Evolutionary conservation across 2,329 filamentous ascomycete species (phyloP).

Genomic region (Pseudocercospora macadamiae): DNA sequence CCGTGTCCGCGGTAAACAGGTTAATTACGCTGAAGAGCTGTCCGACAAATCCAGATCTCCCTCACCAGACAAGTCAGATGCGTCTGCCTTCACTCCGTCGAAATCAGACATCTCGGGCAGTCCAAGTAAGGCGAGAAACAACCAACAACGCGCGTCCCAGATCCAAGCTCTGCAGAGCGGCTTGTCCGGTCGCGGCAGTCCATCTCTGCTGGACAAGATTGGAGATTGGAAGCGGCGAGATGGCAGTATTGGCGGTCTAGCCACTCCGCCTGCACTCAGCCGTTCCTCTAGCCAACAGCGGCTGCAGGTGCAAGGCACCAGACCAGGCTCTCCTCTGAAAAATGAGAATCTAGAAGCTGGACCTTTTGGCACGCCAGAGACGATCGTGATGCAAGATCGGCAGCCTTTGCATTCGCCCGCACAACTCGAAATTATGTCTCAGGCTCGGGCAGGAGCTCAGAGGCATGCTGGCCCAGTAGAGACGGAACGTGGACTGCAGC

Average conservation of each 20-base stretch:
- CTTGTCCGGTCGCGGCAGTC: background rate
- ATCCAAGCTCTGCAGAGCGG: background rate
- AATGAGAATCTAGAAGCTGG: background rate
- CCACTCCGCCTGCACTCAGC: background rate
- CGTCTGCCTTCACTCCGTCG: constrained; percentile 17
- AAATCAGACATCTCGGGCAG: constrained; percentile 16
- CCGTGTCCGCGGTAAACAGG: constrained; percentile 20
- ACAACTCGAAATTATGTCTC: background rate
- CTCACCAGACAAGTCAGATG: constrained; percentile 23
- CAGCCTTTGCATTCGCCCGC: background rate
- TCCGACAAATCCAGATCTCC: constrained; percentile 14
- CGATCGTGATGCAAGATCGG: background rate
- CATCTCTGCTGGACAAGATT: constrained; percentile 18
- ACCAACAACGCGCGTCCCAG: background rate
- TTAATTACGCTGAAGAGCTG: constrained; percentile 24
- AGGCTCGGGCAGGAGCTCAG: background rate
- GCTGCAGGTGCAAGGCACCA: background rate
- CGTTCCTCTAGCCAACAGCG: background rate
- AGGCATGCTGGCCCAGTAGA: background rate
- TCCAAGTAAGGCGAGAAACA: constrained; percentile 5
- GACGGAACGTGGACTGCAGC: background rate
- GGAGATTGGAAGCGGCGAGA: constrained; percentile 17
- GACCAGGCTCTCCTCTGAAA: background rate
- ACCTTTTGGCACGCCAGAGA: background rate
- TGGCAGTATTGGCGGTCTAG: background rate